A percentile compares a stretch with the other conserved stretches of the same genome.
Evolutionary conservation across 257 asterid genomes (phyloP).

Genomic region (Fraxinus anomala): DNA sequence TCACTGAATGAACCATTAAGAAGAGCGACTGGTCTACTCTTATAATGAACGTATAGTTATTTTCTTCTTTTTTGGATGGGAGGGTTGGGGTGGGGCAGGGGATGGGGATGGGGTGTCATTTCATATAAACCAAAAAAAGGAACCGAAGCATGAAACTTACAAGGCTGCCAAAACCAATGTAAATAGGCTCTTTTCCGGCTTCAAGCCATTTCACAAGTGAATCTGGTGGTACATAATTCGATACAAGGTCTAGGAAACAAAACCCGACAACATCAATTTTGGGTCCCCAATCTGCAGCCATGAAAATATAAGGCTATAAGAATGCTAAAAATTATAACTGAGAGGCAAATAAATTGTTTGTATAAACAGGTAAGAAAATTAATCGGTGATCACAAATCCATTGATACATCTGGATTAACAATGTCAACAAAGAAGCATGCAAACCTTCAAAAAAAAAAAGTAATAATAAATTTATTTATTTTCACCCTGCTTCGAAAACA

Average conservation of each 20-base stretch:
- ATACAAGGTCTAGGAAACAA: slow-evolving; percentile 92
- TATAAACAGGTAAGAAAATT: not conserved
- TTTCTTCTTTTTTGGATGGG: not conserved
- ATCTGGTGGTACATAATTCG: slow-evolving; percentile 74
- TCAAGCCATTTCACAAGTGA: slow-evolving; percentile 78
- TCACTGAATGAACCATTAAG: not conserved
- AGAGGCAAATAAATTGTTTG: not conserved
- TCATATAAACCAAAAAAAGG: not conserved
- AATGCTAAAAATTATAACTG: not conserved
- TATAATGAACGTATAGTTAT: too few species aligned
- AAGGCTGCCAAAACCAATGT: slow-evolving; percentile 94
- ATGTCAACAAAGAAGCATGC: not conserved
- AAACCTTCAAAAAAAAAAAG: not conserved
- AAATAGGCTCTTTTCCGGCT: slow-evolving; percentile 70
- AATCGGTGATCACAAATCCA: not conserved
- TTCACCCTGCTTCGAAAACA: not conserved
- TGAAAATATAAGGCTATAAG: slow-evolving; percentile 10
- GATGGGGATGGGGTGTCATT: not conserved
- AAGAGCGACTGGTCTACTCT: not conserved
- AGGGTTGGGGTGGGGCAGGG: not conserved
- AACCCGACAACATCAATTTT: slow-evolving; percentile 88
- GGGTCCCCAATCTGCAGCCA: slow-evolving; percentile 87
- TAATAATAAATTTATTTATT: not conserved
- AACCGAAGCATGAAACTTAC: slow-evolving; percentile 50
- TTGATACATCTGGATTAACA: not conserved